Base-by-base conservation (phyloP, 140 eudicot genomes). In the Flaveria floridana region DNA sequence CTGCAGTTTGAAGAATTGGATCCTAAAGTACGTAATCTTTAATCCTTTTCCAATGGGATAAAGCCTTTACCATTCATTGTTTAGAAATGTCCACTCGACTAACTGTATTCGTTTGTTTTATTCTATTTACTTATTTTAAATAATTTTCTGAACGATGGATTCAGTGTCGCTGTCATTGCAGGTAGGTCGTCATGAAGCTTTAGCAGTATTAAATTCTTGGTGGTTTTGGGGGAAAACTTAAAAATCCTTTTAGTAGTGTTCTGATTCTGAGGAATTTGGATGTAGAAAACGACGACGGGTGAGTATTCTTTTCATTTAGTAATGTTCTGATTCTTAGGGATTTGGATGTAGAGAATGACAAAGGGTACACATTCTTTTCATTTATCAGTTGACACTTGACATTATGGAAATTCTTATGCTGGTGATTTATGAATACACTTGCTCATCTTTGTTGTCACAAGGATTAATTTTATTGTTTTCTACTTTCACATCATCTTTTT, bases 1-100 rank as follows among this genome's bases (percentile, higher is more conserved):
- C 55, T 77, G 81, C 76, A 25, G 16, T 76, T 42, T 44, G 70
- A 39, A 69, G 62, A 69, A 23, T 21, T 61, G 44, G 48, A 21
- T 46, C 14, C 10, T 6, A 18, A 16, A 26, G 70, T 68, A 69
- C 16, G 63, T 57, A 57, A 44, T 61, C 14, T 20, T 20, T 10
- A 7, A 58, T 58, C 2, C 42, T 58, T 68, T 18, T 44, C 30
- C 9, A 68, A 16, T 46, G 15, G 20, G 28, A 26, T 58, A 14
- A 44, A 69, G 34, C 12, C 53, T 77, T 57, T 46, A 61, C 70
- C 58, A 23, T 68, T 67, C 41, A 7, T 1, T 30, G 8, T 8
- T 3, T 48, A 65, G 4, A 21, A 34, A 51, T 20, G n/a, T 26
- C 41, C 23, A 50, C 15, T 18, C 2, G 73, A 51, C 42, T 8